Evolutionary conservation across 2,329 filamentous ascomycete genomes (phyloP).

Genomic region (Fusarium verrucosum): DNA sequence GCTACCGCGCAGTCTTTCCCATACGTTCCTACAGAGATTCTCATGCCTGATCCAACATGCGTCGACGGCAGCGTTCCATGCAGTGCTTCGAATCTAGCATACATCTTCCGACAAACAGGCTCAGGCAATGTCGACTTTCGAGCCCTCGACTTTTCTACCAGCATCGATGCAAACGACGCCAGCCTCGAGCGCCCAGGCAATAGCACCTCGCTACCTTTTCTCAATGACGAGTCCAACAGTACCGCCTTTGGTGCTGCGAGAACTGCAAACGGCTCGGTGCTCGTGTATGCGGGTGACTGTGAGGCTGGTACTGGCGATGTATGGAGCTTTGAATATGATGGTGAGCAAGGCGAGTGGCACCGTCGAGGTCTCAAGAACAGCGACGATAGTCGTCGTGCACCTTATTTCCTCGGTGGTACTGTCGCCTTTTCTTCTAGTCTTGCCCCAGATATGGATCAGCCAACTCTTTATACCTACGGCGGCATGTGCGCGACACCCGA

Average conservation of each 20-base stretch:
- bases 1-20: constrained; percentile 65
- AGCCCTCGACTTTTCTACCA: constrained; percentile 71
- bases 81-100: constrained; percentile 63
- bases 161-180: constrained; percentile 58
- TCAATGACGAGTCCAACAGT: constrained; percentile 56
- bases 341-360: constrained; percentile 32
- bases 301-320: constrained; percentile 63
- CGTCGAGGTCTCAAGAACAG: constrained; percentile 36
- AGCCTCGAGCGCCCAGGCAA: constrained; percentile 61
- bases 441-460: constrained; percentile 61
- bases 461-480: constrained; percentile 79
- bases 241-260: constrained; percentile 74
- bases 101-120: constrained; percentile 71
- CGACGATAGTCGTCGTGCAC: constrained; percentile 45
- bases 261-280: constrained; percentile 73
- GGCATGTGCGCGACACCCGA: constrained; percentile 79
- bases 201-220: constrained; percentile 67
- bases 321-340: constrained; percentile 68
- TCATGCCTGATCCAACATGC: constrained; percentile 59
- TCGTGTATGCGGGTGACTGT: constrained; percentile 80
- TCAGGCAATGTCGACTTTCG: constrained; percentile 61
- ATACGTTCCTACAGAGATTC: constrained; percentile 80
- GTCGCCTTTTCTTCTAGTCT: constrained; percentile 74
- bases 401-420: constrained; percentile 63
- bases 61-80: constrained; percentile 53